Base-by-base conservation (phyloP, 2,329 filamentous ascomycete species). In the Orbilia ellipsospora region DNA sequence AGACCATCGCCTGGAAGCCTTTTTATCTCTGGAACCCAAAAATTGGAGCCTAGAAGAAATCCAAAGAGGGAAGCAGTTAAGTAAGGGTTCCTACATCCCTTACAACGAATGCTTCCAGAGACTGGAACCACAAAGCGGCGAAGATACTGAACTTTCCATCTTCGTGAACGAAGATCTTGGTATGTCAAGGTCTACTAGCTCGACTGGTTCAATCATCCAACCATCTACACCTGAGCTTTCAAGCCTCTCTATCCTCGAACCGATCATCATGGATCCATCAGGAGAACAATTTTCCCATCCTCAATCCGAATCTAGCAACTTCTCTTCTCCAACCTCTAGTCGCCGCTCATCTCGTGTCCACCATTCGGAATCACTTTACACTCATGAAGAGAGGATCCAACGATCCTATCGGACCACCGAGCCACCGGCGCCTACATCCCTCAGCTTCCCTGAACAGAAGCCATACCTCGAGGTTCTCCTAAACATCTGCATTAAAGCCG, bases 1-100 rank as follows among this genome's bases (percentile, higher is more conserved):
- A 23, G 13, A 45, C 18, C 31, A 50, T 31, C 23, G 13, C 20
- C 48, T 50, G 20, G 45, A 40, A 28, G 28, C 23, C 6, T 60
- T 61, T 12, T 28, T 69, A 13, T 69, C 44, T 36, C 42, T 69
- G 15, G 65, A 69, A n/a, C 56, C 56, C 13, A 69, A 69, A 36
- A 55, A 61, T 16, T 69, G 65, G 65, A 69, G 56, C 15, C 44
- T 69, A 18, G 45, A 69, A 59, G 65, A 69, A 26, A 69, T 69
- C 7, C 18, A 36, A 55, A 69, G 18, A 18, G 55, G 65, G 16
- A 69, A 56, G 50, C n/a, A n/a, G 28, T 44, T 61, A 6, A 52
- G 48, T 50, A 61, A 54, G 55, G 45, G 18, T 40, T 54, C 45
- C 20, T 55, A 20, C 50, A 54, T 69, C 7, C 56, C 54, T 15